These are phyloP conservation scores for Pleurotus ostreatus DNA, from an alignment of 768 basidiomycete genomes.

Conservation along the genomic window DNA sequence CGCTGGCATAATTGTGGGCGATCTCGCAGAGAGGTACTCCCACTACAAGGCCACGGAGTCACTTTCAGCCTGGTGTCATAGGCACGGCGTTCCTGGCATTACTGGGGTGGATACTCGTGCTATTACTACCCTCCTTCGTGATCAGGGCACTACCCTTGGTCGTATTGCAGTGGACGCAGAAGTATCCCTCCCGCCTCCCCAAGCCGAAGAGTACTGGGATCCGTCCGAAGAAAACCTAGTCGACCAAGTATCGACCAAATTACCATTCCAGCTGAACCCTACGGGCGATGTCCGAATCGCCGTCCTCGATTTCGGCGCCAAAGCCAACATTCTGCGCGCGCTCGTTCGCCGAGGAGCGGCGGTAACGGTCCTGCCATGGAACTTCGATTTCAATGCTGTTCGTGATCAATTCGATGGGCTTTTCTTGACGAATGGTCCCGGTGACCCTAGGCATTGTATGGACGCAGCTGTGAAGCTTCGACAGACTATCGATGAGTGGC, in stretches of 20 bases:
- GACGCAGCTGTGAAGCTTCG: conserved; percentile 79
- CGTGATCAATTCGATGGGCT: conserved; percentile 91
- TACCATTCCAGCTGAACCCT: conserved; percentile 82
- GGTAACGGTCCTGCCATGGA: conserved; percentile 96
- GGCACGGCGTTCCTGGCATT: conserved; percentile 86
- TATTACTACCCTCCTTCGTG: conserved; percentile 88
- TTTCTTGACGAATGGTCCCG: conserved; percentile 96
- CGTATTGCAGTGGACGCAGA: conserved; percentile 83
- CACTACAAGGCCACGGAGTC: conserved; percentile 95
- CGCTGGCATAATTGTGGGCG: conserved; percentile 87
- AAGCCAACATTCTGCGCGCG: conserved; percentile 94
- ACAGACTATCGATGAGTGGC: conserved; percentile 83
- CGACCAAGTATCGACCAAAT: conserved; percentile 85
- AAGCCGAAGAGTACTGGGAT: conserved; percentile 82
- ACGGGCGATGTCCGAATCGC: conserved; percentile 88
- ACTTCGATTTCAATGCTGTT: conserved; percentile 91
- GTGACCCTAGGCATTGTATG: conserved; percentile 88
- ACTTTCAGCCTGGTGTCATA: conserved; percentile 88
- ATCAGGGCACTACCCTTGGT: conserved; percentile 96
- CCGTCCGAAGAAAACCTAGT: conserved; percentile 91
- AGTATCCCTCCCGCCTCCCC: conserved; percentile 53
- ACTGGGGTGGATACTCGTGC: conserved; percentile 98
- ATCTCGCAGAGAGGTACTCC: conserved; percentile 92
- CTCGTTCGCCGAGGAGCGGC: conserved; percentile 88
- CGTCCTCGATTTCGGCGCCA: conserved; percentile 94